Percentiles rank a stretch among this genome's conserved stretches.
Conservation (phyloP, 2,329 filamentous ascomycete species). For the Davidsoniella australis region DNA sequence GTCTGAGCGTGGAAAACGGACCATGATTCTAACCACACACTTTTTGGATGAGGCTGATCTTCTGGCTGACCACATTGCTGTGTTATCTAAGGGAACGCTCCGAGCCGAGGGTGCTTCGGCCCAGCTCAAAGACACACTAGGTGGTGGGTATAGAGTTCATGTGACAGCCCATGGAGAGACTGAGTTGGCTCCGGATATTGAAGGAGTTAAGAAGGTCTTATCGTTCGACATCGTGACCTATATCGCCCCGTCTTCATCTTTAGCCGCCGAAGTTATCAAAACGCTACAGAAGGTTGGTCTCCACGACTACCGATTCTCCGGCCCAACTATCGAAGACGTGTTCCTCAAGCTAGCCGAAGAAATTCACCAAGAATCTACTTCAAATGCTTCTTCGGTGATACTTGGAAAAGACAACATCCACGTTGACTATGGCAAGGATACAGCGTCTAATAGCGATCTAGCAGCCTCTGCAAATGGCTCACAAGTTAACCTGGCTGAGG, state of each 20-base stretch:
- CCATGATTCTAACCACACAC: slow-evolving; percentile 79
- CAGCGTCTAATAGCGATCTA: neutral
- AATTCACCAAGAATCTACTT: slow-evolving; percentile 25
- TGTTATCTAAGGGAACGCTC: slow-evolving; percentile 68
- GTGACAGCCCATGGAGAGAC: slow-evolving; percentile 29
- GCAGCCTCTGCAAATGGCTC: slow-evolving; percentile 13
- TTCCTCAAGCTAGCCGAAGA: slow-evolving; percentile 79
- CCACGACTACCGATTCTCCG: slow-evolving; percentile 67
- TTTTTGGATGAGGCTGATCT: slow-evolving; percentile 89
- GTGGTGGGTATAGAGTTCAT: slow-evolving; percentile 71
- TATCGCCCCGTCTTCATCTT: slow-evolving; percentile 47
- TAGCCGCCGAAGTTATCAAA: slow-evolving; percentile 55
- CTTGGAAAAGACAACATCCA: slow-evolving; percentile 14
- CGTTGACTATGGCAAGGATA: slow-evolving; percentile 13
- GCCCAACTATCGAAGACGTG: slow-evolving; percentile 83
- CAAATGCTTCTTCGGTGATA: slow-evolving; percentile 18
- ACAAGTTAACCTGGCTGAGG: slow-evolving; percentile 44
- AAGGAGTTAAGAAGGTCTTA: slow-evolving; percentile 38
- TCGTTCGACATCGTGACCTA: slow-evolving; percentile 60
- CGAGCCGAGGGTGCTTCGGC: slow-evolving; percentile 73
- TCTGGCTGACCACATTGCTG: slow-evolving; percentile 73
- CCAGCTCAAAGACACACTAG: slow-evolving; percentile 64
- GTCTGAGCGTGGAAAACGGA: slow-evolving; percentile 63
- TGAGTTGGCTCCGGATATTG: slow-evolving; percentile 29
- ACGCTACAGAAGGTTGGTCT: slow-evolving; percentile 49